Evolutionary conservation across 371 early-diverging fungal genomes (phyloP), one percentile per base, ranked within the genome.

Genomic region (Mucor ambiguus): DNA sequence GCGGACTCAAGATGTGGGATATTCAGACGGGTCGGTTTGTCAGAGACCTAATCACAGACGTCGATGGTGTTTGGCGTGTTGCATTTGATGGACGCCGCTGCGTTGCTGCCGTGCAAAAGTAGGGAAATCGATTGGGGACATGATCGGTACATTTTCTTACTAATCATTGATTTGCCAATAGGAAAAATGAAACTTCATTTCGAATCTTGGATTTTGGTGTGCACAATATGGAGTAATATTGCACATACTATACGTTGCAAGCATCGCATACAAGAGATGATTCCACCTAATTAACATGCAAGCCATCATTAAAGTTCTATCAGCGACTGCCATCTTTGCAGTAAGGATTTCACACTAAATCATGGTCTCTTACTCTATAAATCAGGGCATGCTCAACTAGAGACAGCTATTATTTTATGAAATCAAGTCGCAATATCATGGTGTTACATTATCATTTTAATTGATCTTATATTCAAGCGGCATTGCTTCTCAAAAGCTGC

Each of bases 1-100:
- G 92, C 14, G 93, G 92, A 0, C 80, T 98, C 28, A 97, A 96
- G 71, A 84, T 97, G 75, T 97, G 97, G 96, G 94, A 98, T 72
- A 87, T 95, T 32, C 76, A 90, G 69, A 84, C 92, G 11, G 96
- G 96, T 4, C 77, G 82, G 20, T 88, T 88, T 64, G 78, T 92
- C 0, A 78, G 94, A 26, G 95, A 97, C 69, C 71, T 97, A 60
- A 72, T 91, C 46, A 81, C 83, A 0, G 86, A 84, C 7, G 77
- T 94, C 22, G 78, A 84, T n/a, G 91, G 96, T 28, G 95, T 98
- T 8, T 99, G 98, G 96, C 87, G 95, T 67, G 95, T 97, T 14
- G 79, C 86, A 33, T 93, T 95, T 82, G 93, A 96, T 74, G 86
- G 90, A 35, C 87, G 89, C 3, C 78, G 93, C 32, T 90, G 96